phyloP scores from a whole-genome alignment of 495 filamentous ascomycete species.

The Tricharina praecox region DNA sequence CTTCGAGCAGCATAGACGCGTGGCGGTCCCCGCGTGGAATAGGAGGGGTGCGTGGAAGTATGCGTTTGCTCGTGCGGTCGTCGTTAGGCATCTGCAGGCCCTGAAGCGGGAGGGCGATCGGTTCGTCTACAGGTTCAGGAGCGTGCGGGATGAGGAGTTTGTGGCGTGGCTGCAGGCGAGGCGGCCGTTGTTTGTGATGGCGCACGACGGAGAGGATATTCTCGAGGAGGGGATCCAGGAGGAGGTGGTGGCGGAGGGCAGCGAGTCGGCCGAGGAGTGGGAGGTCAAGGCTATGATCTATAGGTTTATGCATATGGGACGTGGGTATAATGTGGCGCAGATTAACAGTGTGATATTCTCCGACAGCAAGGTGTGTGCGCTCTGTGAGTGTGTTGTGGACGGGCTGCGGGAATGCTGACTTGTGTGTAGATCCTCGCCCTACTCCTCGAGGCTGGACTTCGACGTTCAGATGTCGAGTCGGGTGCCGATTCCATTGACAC shows the following conservation, averaged over 20 bases:
- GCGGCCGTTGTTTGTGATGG: constrained; percentile 49
- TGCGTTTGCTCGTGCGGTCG: constrained; percentile 41
- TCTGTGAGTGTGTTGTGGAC: not conserved
- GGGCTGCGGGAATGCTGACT: not conserved
- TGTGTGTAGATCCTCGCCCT: constrained; percentile 32
- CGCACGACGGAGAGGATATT: constrained; percentile 40
- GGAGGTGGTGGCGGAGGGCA: constrained; percentile 11
- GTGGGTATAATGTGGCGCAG: constrained; percentile 40
- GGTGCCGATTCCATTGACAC: not conserved
- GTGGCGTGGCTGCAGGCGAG: constrained; percentile 34
- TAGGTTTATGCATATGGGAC: constrained; percentile 7
- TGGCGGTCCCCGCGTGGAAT: constrained; percentile 31
- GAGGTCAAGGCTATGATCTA: constrained; percentile 4
- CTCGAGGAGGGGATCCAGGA: constrained; percentile 1
- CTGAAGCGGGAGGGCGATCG: constrained; percentile 6
- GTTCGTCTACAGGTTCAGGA: constrained; percentile 33
- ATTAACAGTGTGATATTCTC: constrained; percentile 42
- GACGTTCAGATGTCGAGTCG: not conserved
- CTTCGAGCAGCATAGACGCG: constrained; percentile 27
- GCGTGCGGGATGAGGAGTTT: constrained; percentile 34
- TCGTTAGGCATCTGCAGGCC: constrained; percentile 41
- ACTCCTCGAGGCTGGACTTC: constrained; percentile 29
- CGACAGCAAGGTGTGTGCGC: constrained; percentile 39
- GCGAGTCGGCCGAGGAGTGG: not conserved
- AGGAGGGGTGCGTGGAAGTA: constrained; percentile 31